Conservation (phyloP, 2,329 filamentous ascomycete species). For the Thielaviopsis euricoi region DNA sequence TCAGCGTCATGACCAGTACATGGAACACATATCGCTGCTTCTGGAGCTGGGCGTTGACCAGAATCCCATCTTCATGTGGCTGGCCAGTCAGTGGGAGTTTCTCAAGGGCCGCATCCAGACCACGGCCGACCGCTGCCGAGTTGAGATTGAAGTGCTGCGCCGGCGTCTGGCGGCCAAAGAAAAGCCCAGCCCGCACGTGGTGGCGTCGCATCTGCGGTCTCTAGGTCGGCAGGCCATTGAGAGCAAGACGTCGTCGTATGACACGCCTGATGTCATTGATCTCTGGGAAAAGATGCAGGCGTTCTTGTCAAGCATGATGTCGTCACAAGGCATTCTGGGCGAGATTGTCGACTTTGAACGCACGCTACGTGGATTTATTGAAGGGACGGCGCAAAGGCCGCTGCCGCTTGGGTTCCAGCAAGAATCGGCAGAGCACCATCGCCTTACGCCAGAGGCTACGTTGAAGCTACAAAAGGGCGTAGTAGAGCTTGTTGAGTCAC, state of each 20-base stretch:
- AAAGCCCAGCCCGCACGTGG: constrained; percentile 49
- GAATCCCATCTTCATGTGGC: constrained; percentile 93
- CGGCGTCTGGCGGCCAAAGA: constrained; percentile 61
- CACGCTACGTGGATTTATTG: constrained; percentile 75
- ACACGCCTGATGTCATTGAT: constrained; percentile 66
- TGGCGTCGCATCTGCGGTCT: constrained; percentile 62
- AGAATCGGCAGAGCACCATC: constrained; percentile 66
- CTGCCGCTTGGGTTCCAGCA: constrained; percentile 70
- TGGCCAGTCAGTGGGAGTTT: constrained; percentile 75
- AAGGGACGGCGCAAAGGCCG: constrained; percentile 64
- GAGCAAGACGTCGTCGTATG: constrained; percentile 47
- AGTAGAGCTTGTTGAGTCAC: constrained; percentile 65
- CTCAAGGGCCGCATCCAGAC: constrained; percentile 71
- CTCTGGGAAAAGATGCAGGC: constrained; percentile 80
- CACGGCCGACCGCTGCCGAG: constrained; percentile 68
- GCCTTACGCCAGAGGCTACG: constrained; percentile 54
- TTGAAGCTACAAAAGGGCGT: constrained; percentile 59
- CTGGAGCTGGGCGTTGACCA: constrained; percentile 91
- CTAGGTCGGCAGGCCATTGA: constrained; percentile 51
- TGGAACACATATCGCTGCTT: constrained; percentile 77
- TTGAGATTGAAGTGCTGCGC: constrained; percentile 83
- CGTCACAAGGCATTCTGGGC: constrained; percentile 63
- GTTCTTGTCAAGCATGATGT: constrained; percentile 60
- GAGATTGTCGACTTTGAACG: constrained; percentile 93
- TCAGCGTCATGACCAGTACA: constrained; percentile 61